These are phyloP conservation scores for Microsporum ferrugineum DNA, from an alignment of 2,329 filamentous ascomycete species.

Conservation along the genomic window DNA sequence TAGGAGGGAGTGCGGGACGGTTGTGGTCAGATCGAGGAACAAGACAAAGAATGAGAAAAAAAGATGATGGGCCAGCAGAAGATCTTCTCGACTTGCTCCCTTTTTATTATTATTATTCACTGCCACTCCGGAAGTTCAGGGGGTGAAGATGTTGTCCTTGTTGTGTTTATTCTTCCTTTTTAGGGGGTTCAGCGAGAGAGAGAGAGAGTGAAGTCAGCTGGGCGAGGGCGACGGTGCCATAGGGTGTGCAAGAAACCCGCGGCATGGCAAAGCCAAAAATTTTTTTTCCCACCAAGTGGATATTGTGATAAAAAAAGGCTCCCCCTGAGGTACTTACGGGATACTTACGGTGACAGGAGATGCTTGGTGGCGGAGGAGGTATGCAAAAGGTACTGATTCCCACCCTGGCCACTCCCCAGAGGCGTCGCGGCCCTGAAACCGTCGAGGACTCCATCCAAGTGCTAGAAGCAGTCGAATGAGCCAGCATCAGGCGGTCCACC, in stretches of 20 bases:
- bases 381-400: not conserved
- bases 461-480: not conserved
- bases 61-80: not conserved
- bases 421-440: constrained; percentile 3
- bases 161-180: too few relatives aligned
- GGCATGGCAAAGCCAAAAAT: not conserved
- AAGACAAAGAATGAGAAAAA: not conserved
- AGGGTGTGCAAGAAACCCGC: not conserved
- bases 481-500: not conserved
- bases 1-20: not conserved
- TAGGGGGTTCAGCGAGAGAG: not conserved
- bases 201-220: not conserved
- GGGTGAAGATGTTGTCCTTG: not conserved
- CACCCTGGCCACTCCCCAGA: not conserved
- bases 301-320: not conserved
- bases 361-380: not conserved
- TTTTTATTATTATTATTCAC: not conserved
- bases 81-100: not conserved
- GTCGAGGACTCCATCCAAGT: not conserved
- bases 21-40: not conserved
- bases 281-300: not conserved
- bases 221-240: constrained; percentile 1
- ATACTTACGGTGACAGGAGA: not conserved
- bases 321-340: not conserved
- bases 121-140: not conserved